Evolutionary conservation across 2,329 filamentous ascomycete genomes (phyloP).

Genomic region (Alternaria sp.): DNA sequence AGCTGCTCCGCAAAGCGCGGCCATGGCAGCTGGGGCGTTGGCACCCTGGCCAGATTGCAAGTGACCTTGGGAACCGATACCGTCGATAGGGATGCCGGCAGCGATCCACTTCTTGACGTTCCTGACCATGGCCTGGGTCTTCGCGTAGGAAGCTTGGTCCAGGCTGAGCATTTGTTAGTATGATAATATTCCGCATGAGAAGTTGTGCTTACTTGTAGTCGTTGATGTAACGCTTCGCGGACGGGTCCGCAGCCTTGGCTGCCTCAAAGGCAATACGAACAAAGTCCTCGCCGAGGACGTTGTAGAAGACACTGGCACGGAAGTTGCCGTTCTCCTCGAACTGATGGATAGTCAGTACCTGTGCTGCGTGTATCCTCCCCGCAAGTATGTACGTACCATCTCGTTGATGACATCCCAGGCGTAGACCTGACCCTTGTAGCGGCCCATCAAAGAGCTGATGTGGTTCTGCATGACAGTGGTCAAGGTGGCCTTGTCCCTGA

Average conservation of each 20-base stretch:
- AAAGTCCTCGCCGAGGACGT: conserved; percentile 74
- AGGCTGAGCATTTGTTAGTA: conserved; percentile 60
- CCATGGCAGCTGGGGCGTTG: conserved; percentile 57
- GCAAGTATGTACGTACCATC: conserved; percentile 47
- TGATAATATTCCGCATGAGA: neutral
- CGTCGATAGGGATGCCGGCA: conserved; percentile 70
- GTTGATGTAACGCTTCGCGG: conserved; percentile 78
- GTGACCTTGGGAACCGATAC: conserved; percentile 61
- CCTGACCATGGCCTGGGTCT: conserved; percentile 64
- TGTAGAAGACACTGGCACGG: conserved; percentile 70
- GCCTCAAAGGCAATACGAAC: conserved; percentile 76
- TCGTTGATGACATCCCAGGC: conserved; percentile 73
- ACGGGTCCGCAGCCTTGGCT: conserved; percentile 71
- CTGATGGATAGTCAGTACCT: conserved; percentile 33
- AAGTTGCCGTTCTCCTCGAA: conserved; percentile 68
- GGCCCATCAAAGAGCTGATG: conserved; percentile 64
- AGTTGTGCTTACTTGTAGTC: conserved; percentile 60
- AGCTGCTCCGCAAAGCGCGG: conserved; percentile 62
- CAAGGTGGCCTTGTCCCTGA: conserved; percentile 62
- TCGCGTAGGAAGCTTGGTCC: conserved; percentile 66
- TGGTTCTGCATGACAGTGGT: conserved; percentile 68
- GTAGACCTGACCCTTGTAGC: conserved; percentile 71
- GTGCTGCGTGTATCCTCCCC: neutral
- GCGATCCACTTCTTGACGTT: conserved; percentile 72
- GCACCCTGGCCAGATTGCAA: conserved; percentile 60